These are phyloP conservation scores for Pyrenophora teres DNA, from an alignment of 2,329 filamentous ascomycete species.

Conservation along the genomic window DNA sequence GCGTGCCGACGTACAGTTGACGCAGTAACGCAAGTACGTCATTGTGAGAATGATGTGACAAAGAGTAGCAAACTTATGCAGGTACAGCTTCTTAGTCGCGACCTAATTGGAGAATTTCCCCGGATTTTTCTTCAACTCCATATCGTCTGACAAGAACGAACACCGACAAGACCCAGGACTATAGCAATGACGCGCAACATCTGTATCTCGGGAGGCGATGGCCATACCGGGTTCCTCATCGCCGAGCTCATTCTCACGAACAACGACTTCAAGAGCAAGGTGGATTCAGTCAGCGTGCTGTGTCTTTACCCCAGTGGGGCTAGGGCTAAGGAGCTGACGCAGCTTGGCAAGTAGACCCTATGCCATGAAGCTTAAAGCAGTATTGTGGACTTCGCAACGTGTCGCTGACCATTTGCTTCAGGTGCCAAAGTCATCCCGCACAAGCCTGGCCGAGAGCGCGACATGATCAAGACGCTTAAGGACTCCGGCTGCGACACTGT, in stretches of 20 bases:
- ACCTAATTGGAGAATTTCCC: background rate
- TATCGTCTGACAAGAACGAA: background rate
- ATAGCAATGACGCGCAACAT: conserved; percentile 54
- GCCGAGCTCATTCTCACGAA: conserved; percentile 56
- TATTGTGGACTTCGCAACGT: no score
- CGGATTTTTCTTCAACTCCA: no score
- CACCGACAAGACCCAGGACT: background rate
- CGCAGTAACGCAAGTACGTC: conserved; percentile 2
- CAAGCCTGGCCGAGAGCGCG: conserved; percentile 48
- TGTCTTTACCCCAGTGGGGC: conserved; percentile 48
- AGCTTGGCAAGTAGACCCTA: conserved; percentile 37
- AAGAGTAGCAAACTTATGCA: background rate
- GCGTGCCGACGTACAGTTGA: background rate
- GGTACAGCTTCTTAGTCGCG: background rate
- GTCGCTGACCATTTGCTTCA: background rate
- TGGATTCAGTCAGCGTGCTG: conserved; percentile 51
- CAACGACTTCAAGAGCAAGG: conserved; percentile 49
- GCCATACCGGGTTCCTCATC: conserved; percentile 58
- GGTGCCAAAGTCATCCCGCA: conserved; percentile 50
- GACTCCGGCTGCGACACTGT: conserved; percentile 54
- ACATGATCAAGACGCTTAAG: conserved; percentile 49
- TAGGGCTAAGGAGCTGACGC: conserved; percentile 49
- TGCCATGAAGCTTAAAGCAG: no score
- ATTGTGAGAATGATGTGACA: background rate
- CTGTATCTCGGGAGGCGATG: conserved; percentile 56